Evolutionary conservation across 257 asterid genomes (phyloP), one percentile per base, ranked within the genome.

Genomic region (Gynochthodes officinalis): DNA sequence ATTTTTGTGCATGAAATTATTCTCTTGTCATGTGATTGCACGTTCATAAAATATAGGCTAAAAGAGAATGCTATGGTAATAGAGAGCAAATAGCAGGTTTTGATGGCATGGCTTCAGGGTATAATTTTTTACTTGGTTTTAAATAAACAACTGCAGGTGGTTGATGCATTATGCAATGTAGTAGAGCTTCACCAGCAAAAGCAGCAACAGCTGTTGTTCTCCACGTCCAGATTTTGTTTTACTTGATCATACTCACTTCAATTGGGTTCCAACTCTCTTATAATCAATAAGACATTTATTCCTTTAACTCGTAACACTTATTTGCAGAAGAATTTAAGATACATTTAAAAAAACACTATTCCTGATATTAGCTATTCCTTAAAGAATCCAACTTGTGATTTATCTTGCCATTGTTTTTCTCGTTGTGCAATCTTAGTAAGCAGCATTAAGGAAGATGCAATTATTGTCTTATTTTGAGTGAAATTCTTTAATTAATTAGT

Each of bases 201-300:
- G 99, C 98, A 79, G 89, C 99, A 57, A 86, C 99, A 48, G 98
- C 99, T 70, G 91, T 95, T 66, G 92, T 95, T 82, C 99, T 92
- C 81, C 99, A 92, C 98, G 99, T 95, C 84, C 77, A 76, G 84
- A 85, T 80, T 87, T 83, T 78, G 84, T 75, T 76, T 81, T 79
- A 73, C 87, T 82, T 76, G 80, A 72, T 73, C 57, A 67, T 25
- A 40, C 19, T 57, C 66, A 32, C 43, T 23, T 25, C 71, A 64
- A 70, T 30, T 35, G 28, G 67, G 53, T 67, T 44, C 62, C 30
- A 52, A 57, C 5, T 67, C 18, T 2, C 8, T 40, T 11, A 32
- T n/a, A n/a, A n/a, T n/a, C n/a, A n/a, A n/a, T 42, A 13, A n/a
- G 14, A 46, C 52, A 46, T 57, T 30, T 21, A 10, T 72, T n/a